Evolutionary conservation across 805 yeast genomes (phyloP).

Genomic region (Millerozyma miso): DNA sequence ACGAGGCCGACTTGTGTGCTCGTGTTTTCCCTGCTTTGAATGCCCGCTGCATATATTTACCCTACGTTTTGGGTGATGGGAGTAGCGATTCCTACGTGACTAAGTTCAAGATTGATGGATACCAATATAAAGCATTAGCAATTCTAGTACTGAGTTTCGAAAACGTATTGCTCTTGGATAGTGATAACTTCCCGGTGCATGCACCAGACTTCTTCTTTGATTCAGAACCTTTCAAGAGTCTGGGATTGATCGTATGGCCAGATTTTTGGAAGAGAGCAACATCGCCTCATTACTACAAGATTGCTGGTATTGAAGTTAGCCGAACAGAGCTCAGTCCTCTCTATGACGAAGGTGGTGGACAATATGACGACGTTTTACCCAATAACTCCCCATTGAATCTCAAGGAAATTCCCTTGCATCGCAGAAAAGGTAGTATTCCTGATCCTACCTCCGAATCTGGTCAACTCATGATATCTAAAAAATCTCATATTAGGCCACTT

Average conservation of each 20-base stretch:
- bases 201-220: slow-evolving; percentile 59
- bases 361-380: slow-evolving; percentile 8
- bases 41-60: slow-evolving; percentile 37
- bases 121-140: slow-evolving; percentile 41
- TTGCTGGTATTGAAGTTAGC: slow-evolving; percentile 50
- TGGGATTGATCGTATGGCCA: slow-evolving; percentile 72
- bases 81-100: slow-evolving; percentile 17
- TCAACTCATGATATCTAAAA: slow-evolving; percentile 38
- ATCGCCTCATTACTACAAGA: slow-evolving; percentile 64
- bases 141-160: slow-evolving; percentile 51
- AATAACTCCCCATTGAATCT: slow-evolving; percentile 4
- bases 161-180: slow-evolving; percentile 65
- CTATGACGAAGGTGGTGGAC: slow-evolving; percentile 29
- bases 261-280: slow-evolving; percentile 88
- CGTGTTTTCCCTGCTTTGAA: slow-evolving; percentile 34
- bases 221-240: slow-evolving; percentile 48
- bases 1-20: slow-evolving; percentile 57
- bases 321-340: slow-evolving; percentile 23
- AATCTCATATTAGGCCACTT: slow-evolving; percentile 33
- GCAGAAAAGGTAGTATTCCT: slow-evolving; percentile 27
- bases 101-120: slow-evolving; percentile 39
- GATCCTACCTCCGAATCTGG: slow-evolving; percentile 38
- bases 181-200: slow-evolving; percentile 69
- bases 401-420: slow-evolving; percentile 24
- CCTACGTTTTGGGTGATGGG: slow-evolving; percentile 20